Evolutionary conservation across 225 moss, liverwort and hornwort species (phyloP).

Genomic region (Pseudisothecium myosuroides): DNA sequence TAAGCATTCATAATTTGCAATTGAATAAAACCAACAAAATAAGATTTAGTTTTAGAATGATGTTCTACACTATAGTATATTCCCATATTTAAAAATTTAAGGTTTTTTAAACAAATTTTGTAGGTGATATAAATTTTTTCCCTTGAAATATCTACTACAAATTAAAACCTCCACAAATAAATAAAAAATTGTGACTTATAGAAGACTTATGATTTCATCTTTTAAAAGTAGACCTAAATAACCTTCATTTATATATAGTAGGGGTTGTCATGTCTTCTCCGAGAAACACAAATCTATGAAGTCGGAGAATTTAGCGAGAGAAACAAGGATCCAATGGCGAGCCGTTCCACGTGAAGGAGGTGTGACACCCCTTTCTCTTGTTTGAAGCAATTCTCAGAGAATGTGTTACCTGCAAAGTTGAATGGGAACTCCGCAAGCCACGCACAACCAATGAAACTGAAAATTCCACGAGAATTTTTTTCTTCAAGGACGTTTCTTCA

Average conservation of each 20-base stretch:
- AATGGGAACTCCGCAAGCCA: no score
- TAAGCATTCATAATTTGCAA: not conserved
- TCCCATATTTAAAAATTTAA: not conserved
- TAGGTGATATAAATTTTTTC: not conserved
- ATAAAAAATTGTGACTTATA: not conserved
- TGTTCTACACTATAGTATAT: not conserved
- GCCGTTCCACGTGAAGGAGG: no score
- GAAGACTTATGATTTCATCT: not conserved
- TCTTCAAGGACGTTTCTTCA: no score
- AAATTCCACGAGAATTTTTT: no score
- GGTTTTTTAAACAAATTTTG: rapidly evolving
- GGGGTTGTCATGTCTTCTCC: no score
- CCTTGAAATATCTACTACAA: not conserved
- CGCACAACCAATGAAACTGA: no score
- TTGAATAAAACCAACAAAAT: not conserved
- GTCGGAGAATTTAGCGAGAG: no score
- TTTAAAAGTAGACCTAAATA: not conserved
- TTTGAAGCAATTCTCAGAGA: no score
- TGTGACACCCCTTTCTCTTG: no score
- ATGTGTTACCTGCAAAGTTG: no score
- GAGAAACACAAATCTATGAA: no score
- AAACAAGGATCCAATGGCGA: no score
- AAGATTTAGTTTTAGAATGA: not conserved
- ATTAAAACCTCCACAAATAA: not conserved
- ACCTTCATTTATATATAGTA: not conserved